These are phyloP conservation scores for Fusarium guadeloupense DNA, from an alignment of 2,329 filamentous ascomycete genomes.

Conservation along the genomic window DNA sequence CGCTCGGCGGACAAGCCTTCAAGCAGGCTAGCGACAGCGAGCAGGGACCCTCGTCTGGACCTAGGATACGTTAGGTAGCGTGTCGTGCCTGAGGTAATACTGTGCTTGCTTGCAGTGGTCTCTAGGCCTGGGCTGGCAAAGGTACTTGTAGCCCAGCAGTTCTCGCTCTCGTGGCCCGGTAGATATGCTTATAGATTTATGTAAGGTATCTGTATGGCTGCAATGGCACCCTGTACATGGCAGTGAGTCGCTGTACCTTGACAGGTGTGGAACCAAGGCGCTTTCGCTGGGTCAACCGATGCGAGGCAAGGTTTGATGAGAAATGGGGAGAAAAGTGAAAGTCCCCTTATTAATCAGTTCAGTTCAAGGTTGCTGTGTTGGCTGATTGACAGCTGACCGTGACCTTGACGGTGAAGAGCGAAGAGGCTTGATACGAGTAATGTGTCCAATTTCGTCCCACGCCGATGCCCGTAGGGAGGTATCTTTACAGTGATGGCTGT, in stretches of 20 bases:
- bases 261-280: constrained; percentile 40
- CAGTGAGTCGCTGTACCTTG: constrained; percentile 27
- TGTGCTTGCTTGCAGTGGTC: constrained; percentile 23
- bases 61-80: constrained; percentile 17
- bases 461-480: constrained; percentile 1
- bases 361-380: constrained; percentile 13
- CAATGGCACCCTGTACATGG: constrained; percentile 17
- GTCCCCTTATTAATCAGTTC: constrained; percentile 2
- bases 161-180: not conserved
- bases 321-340: constrained; percentile 10
- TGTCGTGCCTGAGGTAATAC: constrained; percentile 24
- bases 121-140: constrained; percentile 4
- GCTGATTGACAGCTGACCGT: constrained; percentile 14
- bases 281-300: constrained; percentile 43
- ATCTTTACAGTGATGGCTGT: constrained; percentile 7
- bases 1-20: constrained; percentile 35
- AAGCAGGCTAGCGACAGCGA: constrained; percentile 37
- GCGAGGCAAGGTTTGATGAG: constrained; percentile 41
- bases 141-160: constrained; percentile 3
- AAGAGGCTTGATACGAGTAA: constrained; percentile 17
- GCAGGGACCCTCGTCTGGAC: constrained; percentile 32
- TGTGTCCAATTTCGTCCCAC: not conserved
- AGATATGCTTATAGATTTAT: not conserved
- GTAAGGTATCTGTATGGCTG: not conserved
- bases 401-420: not conserved